These are phyloP conservation scores for Macadamia tetraphylla DNA, from an alignment of 164 flowering plant species.

Conservation along the genomic window DNA sequence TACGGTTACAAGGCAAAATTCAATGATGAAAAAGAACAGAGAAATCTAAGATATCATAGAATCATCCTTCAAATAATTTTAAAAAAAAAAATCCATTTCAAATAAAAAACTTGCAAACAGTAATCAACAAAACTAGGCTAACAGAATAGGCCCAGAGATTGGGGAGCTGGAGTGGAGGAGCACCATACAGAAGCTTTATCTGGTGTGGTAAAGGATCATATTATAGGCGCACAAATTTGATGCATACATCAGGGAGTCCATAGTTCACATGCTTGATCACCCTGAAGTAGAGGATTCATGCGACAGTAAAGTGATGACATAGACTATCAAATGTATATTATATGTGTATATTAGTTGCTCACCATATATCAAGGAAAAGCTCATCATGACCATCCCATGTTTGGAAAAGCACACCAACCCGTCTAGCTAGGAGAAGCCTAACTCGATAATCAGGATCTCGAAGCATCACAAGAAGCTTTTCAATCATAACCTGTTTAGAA, in stretches of 20 bases:
- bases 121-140: too few species aligned
- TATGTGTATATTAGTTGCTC: slow-evolving; percentile 10
- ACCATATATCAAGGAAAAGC: slow-evolving; percentile 89
- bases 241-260: background rate
- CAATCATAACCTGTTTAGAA: slow-evolving; percentile 62
- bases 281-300: background rate
- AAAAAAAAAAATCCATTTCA: too few species aligned
- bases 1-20: too few species aligned
- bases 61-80: too few species aligned
- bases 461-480: slow-evolving; percentile 61
- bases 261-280: background rate
- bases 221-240: too few species aligned
- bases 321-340: background rate
- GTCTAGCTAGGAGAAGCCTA: slow-evolving; percentile 60
- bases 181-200: too few species aligned
- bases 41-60: too few species aligned
- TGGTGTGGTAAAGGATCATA: too few species aligned
- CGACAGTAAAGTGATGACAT: background rate
- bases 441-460: slow-evolving; percentile 89
- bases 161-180: too few species aligned
- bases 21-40: too few species aligned
- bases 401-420: slow-evolving; percentile 75
- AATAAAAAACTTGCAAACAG: too few species aligned
- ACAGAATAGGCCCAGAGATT: too few species aligned
- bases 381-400: slow-evolving; percentile 97